These are phyloP conservation scores for Ogataea pini DNA, from an alignment of 805 yeast genomes.

Conservation along the genomic window DNA sequence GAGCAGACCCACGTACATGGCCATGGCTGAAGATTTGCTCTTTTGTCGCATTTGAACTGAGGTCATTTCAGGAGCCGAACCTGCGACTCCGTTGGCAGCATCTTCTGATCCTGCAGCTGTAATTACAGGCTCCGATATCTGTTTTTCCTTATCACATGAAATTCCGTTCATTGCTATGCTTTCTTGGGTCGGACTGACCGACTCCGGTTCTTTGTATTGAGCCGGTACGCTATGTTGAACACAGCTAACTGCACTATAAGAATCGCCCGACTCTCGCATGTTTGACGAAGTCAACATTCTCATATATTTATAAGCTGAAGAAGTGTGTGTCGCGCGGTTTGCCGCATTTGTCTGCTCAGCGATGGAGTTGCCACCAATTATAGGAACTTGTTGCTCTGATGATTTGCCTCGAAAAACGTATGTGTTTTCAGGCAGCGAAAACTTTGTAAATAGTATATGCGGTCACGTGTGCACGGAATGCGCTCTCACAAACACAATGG, in stretches of 20 bases:
- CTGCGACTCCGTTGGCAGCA: neutral
- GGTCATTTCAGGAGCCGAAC: neutral
- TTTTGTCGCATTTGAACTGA: slow-evolving; percentile 12
- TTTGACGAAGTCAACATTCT: neutral
- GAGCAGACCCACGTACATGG: slow-evolving; percentile 71
- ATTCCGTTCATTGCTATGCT: neutral
- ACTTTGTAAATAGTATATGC: neutral
- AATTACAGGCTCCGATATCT: neutral
- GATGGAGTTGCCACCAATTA: neutral
- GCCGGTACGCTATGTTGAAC: slow-evolving; percentile 2
- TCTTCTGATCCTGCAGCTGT: neutral
- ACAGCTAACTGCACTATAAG: neutral
- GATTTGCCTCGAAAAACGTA: neutral
- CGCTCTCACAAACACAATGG: slow-evolving; percentile 1
- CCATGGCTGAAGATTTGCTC: slow-evolving; percentile 54
- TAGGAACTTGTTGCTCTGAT: neutral
- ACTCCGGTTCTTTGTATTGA: neutral
- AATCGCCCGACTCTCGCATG: slow-evolving; percentile 5
- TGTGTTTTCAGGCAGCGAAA: neutral
- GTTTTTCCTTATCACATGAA: neutral
- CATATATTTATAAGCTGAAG: neutral
- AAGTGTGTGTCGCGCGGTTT: neutral
- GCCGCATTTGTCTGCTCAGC: neutral
- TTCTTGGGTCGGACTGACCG: neutral
- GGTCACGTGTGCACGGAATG: neutral